Base-by-base conservation (phyloP, 225 moss, liverwort and hornwort species). In the Pseudoscleropodium purum region DNA sequence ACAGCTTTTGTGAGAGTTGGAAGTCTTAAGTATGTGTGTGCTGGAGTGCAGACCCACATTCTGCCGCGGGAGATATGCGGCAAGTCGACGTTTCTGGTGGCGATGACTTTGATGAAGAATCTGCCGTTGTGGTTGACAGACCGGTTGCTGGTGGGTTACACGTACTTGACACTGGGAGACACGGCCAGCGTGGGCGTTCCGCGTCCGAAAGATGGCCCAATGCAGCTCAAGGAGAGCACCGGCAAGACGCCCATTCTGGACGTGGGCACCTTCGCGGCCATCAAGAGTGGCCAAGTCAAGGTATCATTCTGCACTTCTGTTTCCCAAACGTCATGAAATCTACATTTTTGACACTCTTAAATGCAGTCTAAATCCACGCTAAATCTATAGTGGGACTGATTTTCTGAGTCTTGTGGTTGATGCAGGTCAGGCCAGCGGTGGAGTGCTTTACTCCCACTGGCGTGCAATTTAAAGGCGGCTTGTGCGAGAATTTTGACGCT, bases 171-270 rank as follows among this genome's bases (percentile, higher is more conserved):
- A 10, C 90, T 99, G 12, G 98, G 98, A 17, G 92, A 99, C 75
- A 95, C 95, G 4, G 91, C 96, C 7, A 91, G 85, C 45, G 92
- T 94, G 16, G 98, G 97, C 85, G 93, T 99, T 76, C 92, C 89
- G 30, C 91, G 97, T 11, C 98, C 98, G 0, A 91, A 85, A 30
- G 93, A 95, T 43, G 98, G 98, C 17, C 98, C 98, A 41, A 95
- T 99, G 94, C 85, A 88, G 39, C 79, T 95, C 39, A 99, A 99
- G 84, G 91, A 89, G 34, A 92, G 89, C 76, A 85, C 80, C 8
- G 99, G 97, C 26, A 97, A 96, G 88, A 97, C 99, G 12, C 99
- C 99, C 21, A 95, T 99, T 57, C 59, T 99, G 30, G 97, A 99
- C 87, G 99, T 99, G 29, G 97, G 99, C 33, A 99, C 99, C 17